Base-by-base conservation (phyloP, 2,329 filamentous ascomycete genomes). In the Albifimbria verrucaria region DNA sequence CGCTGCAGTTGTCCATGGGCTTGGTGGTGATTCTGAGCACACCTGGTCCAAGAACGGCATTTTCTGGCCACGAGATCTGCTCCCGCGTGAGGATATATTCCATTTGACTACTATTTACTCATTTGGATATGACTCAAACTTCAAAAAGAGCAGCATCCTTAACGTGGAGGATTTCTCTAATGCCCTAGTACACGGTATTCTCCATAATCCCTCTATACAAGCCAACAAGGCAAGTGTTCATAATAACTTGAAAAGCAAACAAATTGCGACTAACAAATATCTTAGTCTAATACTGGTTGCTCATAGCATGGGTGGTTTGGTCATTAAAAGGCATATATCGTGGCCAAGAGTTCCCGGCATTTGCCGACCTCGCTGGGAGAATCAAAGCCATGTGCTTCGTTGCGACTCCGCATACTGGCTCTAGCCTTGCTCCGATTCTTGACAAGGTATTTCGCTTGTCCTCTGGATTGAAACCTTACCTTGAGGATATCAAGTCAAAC, bases 41-140 rank as follows among this genome's bases (percentile, higher is more conserved):
- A 46, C 43, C 22, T 46, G 43, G 43, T 22, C 43, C 22, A 46
- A 46, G 21, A 46, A 46, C n/a, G 43, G 21, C 21, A 22, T 46
- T 24, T 22, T 46, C 10, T 46, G 43, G 43, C 43, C 43, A 24
- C 43, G 43, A 21, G 43, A 46, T 46, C n/a, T 46, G 43, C 43
- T 46, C 43, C 43, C 43, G 22, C 17, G 6, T 22, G 43, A 46
- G 21, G 18, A 24, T n/a, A 12, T 24, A 10, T 22, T 46, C 11
- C 9, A 22, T 22, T 6, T 21, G 43, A 46, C 43, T 15, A 21
- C 43, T 24, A 46, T 46, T 7, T 21, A 46, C 24, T 46, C 43
- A 46, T 46, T 46, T 46, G 43, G 43, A 9, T 46, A 46, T 21
- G 43, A 21, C 43, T 46, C 43, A 17, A 46, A 46, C 43, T 46